Evolutionary conservation across 192 early-diverging fungal species (phyloP).

Genomic region (Globomyces pollinis-pini): DNA sequence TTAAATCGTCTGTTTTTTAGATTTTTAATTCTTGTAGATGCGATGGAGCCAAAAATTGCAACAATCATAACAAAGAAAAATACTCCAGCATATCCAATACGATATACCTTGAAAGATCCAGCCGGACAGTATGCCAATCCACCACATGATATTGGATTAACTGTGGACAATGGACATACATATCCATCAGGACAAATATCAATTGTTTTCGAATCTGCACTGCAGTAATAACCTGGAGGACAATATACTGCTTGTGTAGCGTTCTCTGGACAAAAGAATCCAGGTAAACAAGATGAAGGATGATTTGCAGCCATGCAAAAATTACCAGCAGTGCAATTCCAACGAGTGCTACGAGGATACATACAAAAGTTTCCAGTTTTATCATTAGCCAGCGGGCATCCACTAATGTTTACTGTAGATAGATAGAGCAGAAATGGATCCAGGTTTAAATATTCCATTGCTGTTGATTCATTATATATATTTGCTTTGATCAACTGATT

Average conservation of each 20-base stretch:
- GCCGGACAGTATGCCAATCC: too few relatives aligned
- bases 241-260: slow-evolving; percentile 55
- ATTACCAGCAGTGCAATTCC: slow-evolving; percentile 1
- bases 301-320: neutral
- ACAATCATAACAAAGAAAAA: neutral
- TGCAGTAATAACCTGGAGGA: slow-evolving; percentile 48
- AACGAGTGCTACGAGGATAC: slow-evolving; percentile 2
- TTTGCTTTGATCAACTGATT: too few relatives aligned
- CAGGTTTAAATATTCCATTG: too few relatives aligned
- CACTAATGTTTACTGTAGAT: too few relatives aligned
- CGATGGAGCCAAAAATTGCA: too few relatives aligned
- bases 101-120: too few relatives aligned
- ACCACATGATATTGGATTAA: slow-evolving; percentile 4
- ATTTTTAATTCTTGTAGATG: too few relatives aligned
- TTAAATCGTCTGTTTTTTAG: too few relatives aligned
- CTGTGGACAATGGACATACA: slow-evolving; percentile 1
- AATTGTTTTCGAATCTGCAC: neutral
- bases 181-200: neutral
- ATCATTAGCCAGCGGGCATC: too few relatives aligned
- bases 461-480: too few relatives aligned
- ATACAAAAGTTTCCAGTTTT: neutral
- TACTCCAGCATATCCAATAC: too few relatives aligned
- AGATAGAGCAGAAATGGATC: too few relatives aligned
- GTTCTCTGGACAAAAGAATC: slow-evolving; percentile 45
- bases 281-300: slow-evolving; percentile 17